Evolutionary conservation across 2,329 filamentous ascomycete species (phyloP).

Genomic region (Elsinoe batatas): DNA sequence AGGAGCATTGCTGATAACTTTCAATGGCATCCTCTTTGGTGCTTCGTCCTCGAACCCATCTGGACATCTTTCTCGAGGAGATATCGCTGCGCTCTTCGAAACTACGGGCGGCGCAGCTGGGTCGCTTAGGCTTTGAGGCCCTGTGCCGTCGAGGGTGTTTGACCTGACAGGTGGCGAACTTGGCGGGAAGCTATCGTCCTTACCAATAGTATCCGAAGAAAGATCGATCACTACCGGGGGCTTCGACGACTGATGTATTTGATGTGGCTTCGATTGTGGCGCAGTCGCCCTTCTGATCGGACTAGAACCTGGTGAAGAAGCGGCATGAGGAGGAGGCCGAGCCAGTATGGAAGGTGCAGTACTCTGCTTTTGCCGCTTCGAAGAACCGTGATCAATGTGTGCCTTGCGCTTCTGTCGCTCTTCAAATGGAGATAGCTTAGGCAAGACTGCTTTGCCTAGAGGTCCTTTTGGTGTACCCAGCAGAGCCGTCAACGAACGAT

Average conservation of each 20-base stretch:
- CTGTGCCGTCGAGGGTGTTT: not conserved
- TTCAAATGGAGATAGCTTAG: conserved; percentile 57
- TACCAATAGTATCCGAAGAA: not conserved
- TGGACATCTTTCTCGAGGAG: not conserved
- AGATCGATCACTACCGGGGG: not conserved
- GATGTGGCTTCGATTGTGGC: not conserved
- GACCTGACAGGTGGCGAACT: not conserved
- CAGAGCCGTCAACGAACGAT: conserved; percentile 52
- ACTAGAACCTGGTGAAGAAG: not conserved
- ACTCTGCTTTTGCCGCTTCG: conserved; percentile 31
- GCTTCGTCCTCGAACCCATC: not conserved
- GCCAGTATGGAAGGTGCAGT: conserved; percentile 3
- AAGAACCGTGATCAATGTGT: conserved; percentile 25
- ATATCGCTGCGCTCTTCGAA: not conserved
- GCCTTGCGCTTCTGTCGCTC: conserved; percentile 29
- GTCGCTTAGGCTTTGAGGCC: not conserved
- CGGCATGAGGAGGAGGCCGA: conserved; percentile 19
- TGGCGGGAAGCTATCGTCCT: not conserved
- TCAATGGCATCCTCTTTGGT: conserved; percentile 25
- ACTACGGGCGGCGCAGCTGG: not conserved
- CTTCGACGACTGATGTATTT: conserved; percentile 11
- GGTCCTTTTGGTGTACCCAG: conserved; percentile 56
- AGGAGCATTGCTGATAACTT: conserved; percentile 30
- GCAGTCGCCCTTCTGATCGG: not conserved
- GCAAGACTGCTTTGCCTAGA: conserved; percentile 50